phyloP scores from a whole-genome alignment of 306 rosid species.

The Gynostemma pentaphyllum region DNA sequence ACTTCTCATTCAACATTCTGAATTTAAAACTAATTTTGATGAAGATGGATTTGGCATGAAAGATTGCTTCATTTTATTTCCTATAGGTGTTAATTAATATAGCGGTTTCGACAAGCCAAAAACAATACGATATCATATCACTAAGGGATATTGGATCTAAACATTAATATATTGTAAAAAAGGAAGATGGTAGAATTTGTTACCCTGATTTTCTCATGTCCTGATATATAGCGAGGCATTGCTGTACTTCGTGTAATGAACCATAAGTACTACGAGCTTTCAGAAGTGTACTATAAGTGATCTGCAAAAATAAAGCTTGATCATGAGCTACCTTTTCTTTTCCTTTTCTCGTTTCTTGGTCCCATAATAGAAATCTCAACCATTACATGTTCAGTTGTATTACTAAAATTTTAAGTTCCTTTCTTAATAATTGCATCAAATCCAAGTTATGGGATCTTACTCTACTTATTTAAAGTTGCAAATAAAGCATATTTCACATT shows the following conservation, averaged over 20 bases:
- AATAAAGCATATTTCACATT: background rate
- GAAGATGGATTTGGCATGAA: background rate
- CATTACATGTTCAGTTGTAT: background rate
- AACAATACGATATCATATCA: background rate
- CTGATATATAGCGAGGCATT: slow-evolving; percentile 72
- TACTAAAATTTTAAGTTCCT: background rate
- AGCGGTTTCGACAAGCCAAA: too few species aligned
- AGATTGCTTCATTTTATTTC: background rate
- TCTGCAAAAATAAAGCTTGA: slow-evolving; percentile 31
- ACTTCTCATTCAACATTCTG: background rate
- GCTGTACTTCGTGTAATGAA: slow-evolving; percentile 71
- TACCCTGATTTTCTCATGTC: slow-evolving; percentile 96
- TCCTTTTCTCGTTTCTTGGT: slow-evolving; percentile 1
- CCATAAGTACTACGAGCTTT: slow-evolving; percentile 71
- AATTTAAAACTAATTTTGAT: background rate
- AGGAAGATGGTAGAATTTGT: background rate
- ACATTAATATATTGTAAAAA: background rate
- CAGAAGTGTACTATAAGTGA: slow-evolving; percentile 75
- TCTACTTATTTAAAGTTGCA: background rate
- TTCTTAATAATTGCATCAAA: background rate
- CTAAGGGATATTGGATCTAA: background rate
- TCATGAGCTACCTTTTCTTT: background rate
- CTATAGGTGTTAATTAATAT: too few species aligned
- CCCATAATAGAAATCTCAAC: background rate
- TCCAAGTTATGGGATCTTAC: background rate